Base-by-base conservation (phyloP, 352 stramenopile genomes). In the Bremia lactucae region DNA sequence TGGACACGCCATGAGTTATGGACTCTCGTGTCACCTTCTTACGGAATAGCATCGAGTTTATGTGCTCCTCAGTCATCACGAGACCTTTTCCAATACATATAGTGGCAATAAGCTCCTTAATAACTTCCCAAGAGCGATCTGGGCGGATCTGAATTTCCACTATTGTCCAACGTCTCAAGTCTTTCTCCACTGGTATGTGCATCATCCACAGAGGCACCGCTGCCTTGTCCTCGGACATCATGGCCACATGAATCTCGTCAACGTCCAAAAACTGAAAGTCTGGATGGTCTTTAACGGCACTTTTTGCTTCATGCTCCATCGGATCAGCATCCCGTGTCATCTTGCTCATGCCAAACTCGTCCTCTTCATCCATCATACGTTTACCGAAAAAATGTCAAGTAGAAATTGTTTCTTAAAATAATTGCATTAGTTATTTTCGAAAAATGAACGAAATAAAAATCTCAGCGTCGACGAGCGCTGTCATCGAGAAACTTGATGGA, bases 31-130 rank as follows among this genome's bases (percentile, higher is more conserved):
- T 55, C 24, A 78, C 65, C 43, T 79, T 75, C 34, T 83, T 81
- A 45, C 73, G 71, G 46, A 87, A 90, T 18, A 87, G 49, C 37
- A 90, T 66, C 33, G 62, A 79, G n/a, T 51, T 65, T 0, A 56
- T 16, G 19, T 63, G 66, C 31, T 83, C 70, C 22, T 83, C 68
- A 1, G 57, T 45, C 18, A 90, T 39, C 39, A 87, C 31, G 15
- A 90, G 68, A 2, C 74, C 74, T 50, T 87, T 81, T 28, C 64
- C 55, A 24, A 90, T 90, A 56, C 77, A 87, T 6, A 87, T 55
- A 0, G 74, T 90, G 20, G 71, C 70, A 18, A 87, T 53, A 10
- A 90, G 73, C 55, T 87, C 77, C 33, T 84, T 72, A n/a, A 90
- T 76, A 39, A 90, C 37, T 9, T 72, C 53, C 77, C 77, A 90